These are phyloP conservation scores for Fusarium newnesense DNA, from an alignment of 2,329 filamentous ascomycete genomes.

Conservation along the genomic window DNA sequence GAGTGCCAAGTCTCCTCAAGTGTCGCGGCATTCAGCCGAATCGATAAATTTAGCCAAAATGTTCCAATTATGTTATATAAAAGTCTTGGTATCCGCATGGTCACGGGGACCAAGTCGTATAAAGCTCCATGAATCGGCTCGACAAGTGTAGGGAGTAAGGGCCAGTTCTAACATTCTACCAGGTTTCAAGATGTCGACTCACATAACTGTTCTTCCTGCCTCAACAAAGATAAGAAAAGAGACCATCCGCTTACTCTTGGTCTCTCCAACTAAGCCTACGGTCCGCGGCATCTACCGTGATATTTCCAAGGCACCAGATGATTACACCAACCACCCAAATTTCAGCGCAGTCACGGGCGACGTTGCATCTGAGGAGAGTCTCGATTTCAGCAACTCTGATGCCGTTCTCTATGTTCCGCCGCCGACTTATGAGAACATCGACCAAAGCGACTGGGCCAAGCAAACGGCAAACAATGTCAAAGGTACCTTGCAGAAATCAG, in stretches of 20 bases:
- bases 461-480: constrained; percentile 40
- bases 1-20: background rate
- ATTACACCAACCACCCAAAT: constrained; percentile 41
- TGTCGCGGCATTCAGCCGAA: background rate
- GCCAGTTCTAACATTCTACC: background rate
- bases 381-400: constrained; percentile 44
- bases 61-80: rapidly evolving
- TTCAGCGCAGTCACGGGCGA: constrained; percentile 46
- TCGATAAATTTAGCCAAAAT: background rate
- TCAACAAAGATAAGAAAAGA: constrained; percentile 45
- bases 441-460: constrained; percentile 37
- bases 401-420: constrained; percentile 50
- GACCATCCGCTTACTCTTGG: constrained; percentile 42
- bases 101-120: background rate
- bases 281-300: constrained; percentile 47
- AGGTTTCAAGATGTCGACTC: constrained; percentile 33
- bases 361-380: constrained; percentile 31
- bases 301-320: constrained; percentile 40
- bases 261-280: constrained; percentile 20
- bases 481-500: constrained; percentile 25
- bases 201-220: constrained; percentile 47
- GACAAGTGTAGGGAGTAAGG: background rate
- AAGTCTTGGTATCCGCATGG: background rate
- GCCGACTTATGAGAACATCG: constrained; percentile 39
- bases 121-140: background rate